Evolutionary conservation across 495 filamentous ascomycete species (phyloP), one percentile per base, ranked within the genome.

Genomic region (Aspergillus heteromorphus): DNA sequence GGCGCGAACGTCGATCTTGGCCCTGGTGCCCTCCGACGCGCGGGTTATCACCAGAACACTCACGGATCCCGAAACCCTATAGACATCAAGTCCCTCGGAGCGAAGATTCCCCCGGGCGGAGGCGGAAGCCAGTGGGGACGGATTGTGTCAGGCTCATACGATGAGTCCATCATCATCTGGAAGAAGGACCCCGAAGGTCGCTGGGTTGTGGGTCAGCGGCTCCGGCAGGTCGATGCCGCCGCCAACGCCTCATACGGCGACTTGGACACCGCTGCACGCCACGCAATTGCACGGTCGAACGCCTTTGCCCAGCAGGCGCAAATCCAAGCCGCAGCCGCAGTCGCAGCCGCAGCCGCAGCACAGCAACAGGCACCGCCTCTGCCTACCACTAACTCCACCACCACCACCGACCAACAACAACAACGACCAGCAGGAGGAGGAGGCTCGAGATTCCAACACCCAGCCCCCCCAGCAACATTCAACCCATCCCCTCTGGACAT

Each of bases 151-250:
- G 93, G 93, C 19, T 95, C 89, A 6, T 98, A 98, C 61, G 93
- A 98, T 60, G 90, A 96, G 71, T 89, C 83, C 34, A 89, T 98
- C 53, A 87, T 96, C 57, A 88, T 98, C 47, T 98, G 93, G 93
- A 86, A 87, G 55, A 85, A 88, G 45, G 87, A 92, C 53, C 78
- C 78, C 20, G 83, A 95, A 58, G 91, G 90, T 2, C 77, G 83
- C 29, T 98, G 93, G 92, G 80, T 81, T 27, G 79, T 81, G 49
- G 82, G 82, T 16, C 85, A 89, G 57, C 74, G 77, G 30, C 79
- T 97, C 9, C 79, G 83, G 11, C 91, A 96, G 69, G 83, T 68
- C 31, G 76, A 81, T 49, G 79, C 83, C n/a, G 73, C 76, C 10
- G 61, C 62, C 29, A 77, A 73, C 40, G 79, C 80, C 30, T 36